A percentile compares a stretch with the other conserved stretches of the same genome.
Conservation (phyloP, 169 alveolate genomes). For the Cryptosporidium felis region DNA sequence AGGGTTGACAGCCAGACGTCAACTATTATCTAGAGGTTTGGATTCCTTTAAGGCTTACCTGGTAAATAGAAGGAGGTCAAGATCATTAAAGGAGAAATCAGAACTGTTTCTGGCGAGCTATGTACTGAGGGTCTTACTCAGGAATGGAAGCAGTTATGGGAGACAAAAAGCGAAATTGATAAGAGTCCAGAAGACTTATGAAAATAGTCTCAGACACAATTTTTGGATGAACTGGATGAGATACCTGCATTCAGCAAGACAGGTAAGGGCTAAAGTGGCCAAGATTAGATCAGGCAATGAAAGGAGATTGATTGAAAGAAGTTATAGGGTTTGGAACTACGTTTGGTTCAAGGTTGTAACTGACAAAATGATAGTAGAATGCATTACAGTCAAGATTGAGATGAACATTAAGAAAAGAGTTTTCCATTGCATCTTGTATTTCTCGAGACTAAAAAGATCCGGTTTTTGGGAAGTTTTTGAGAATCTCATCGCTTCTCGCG, state of each 20-base stretch:
- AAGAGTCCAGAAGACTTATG: not conserved
- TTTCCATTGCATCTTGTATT: not conserved
- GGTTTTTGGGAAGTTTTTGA: constrained; percentile 25
- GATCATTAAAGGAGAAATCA: not conserved
- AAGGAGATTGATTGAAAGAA: not conserved
- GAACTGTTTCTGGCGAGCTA: not conserved
- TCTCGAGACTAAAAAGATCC: not conserved
- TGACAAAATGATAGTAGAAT: constrained; percentile 34
- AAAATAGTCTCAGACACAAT: not conserved
- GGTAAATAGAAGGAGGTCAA: not conserved
- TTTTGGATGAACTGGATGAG: constrained; percentile 6
- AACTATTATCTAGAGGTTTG: not conserved
- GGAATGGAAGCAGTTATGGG: not conserved
- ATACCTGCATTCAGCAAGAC: not conserved
- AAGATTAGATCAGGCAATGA: not conserved
- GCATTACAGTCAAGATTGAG: not conserved
- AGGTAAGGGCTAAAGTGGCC: not conserved
- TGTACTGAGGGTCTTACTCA: not conserved
- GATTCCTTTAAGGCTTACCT: not conserved
- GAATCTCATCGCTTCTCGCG: not conserved
- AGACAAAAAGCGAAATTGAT: not conserved
- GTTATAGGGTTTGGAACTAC: constrained; percentile 39
- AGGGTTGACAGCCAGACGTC: constrained; percentile 49
- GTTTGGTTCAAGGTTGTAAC: constrained; percentile 25
- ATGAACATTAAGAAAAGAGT: constrained; percentile 7